Evolutionary conservation across 495 filamentous ascomycete genomes (phyloP).

Genomic region (Penicillium subrubescens): DNA sequence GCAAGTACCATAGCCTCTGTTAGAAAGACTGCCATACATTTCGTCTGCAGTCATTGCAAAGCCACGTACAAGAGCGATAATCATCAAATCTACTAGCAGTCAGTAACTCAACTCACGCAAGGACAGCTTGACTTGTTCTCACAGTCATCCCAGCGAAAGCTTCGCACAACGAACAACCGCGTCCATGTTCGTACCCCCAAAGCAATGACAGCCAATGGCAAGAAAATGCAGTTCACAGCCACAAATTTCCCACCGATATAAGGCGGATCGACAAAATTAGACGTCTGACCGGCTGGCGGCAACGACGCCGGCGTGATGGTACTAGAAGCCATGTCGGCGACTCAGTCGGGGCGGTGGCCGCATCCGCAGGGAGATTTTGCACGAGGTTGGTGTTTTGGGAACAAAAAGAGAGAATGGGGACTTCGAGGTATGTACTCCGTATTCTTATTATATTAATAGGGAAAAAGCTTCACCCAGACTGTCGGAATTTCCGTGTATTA

Average conservation of each 20-base stretch:
- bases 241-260: conserved; percentile 26
- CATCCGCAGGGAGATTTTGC: neutral
- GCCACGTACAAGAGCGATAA: conserved; percentile 31
- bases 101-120: conserved; percentile 3
- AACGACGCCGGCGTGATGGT: conserved; percentile 30
- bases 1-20: neutral
- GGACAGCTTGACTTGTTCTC: conserved; percentile 9
- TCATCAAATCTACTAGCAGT: conserved; percentile 28
- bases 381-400: neutral
- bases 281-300: conserved; percentile 36
- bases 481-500: neutral
- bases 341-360: neutral
- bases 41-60: neutral
- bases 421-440: neutral
- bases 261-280: conserved; percentile 36
- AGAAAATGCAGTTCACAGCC: conserved; percentile 32
- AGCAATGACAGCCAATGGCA: conserved; percentile 31
- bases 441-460: neutral
- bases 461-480: neutral
- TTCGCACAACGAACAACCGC: conserved; percentile 35
- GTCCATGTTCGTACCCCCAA: conserved; percentile 41
- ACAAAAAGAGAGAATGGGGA: neutral
- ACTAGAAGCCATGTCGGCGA: conserved; percentile 23
- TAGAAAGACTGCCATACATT: neutral
- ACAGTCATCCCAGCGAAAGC: conserved; percentile 46